phyloP scores from a whole-genome alignment of 2,329 filamentous ascomycete species.

The Lachnellula suecica region DNA sequence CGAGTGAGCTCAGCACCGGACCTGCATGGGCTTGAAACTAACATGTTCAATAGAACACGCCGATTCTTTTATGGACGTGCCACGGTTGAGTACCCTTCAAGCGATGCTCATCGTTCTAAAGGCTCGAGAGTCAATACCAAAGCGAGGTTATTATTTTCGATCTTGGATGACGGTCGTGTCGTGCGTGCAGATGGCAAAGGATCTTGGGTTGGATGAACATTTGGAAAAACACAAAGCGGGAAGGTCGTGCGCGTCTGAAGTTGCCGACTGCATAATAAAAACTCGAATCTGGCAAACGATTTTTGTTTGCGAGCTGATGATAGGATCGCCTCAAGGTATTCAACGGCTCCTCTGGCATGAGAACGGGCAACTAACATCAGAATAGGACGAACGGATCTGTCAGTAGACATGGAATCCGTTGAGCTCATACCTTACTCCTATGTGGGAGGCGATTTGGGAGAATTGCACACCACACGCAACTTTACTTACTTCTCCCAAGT shows the following conservation, averaged over 20 bases:
- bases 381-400: slow-evolving; percentile 77
- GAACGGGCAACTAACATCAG: slow-evolving; percentile 22
- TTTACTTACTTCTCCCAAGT: slow-evolving; percentile 79
- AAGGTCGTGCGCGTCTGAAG: slow-evolving; percentile 64
- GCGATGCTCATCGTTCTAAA: slow-evolving; percentile 85
- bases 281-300: slow-evolving; percentile 89
- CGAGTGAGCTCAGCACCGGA: slow-evolving; percentile 55
- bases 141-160: slow-evolving; percentile 92
- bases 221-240: slow-evolving; percentile 74
- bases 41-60: slow-evolving; percentile 66
- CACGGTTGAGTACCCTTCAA: slow-evolving; percentile 87
- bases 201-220: slow-evolving; percentile 87
- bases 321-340: slow-evolving; percentile 86
- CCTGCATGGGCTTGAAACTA: slow-evolving; percentile 23
- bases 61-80: slow-evolving; percentile 90
- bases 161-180: slow-evolving; percentile 97
- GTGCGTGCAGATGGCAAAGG: slow-evolving; percentile 89
- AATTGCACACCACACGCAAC: slow-evolving; percentile 79
- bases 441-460: slow-evolving; percentile 68
- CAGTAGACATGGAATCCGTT: slow-evolving; percentile 72
- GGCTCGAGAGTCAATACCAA: slow-evolving; percentile 86
- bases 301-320: slow-evolving; percentile 85
- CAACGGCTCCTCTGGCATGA: neutral
- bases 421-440: slow-evolving; percentile 72
- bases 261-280: slow-evolving; percentile 78